Evolutionary conservation across 768 basidiomycete species (phyloP).

Genomic region (Chiua virens): DNA sequence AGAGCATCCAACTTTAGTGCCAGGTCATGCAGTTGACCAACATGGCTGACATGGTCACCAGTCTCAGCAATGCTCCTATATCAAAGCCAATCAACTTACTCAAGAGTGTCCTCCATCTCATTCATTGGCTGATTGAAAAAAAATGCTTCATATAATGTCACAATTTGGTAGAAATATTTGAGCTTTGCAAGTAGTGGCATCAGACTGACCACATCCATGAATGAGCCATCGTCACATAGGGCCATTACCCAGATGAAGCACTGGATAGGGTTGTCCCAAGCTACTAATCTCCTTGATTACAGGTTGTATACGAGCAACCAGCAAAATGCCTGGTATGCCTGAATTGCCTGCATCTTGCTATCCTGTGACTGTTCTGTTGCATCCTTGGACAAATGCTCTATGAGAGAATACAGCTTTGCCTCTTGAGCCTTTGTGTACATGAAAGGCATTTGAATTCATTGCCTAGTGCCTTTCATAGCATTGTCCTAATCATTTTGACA

Average conservation of each 20-base stretch:
- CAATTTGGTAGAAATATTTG: slow-evolving; percentile 1
- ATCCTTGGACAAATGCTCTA: no score
- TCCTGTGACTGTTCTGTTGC: no score
- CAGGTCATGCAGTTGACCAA: no score
- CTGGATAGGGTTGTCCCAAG: not conserved
- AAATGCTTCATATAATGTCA: not conserved
- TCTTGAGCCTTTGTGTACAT: not conserved
- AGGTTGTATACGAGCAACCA: not conserved
- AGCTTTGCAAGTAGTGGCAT: not conserved
- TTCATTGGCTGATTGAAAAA: not conserved
- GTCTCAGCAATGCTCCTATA: no score
- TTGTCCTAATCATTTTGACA: not conserved
- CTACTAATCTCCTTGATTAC: not conserved
- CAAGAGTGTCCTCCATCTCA: not conserved
- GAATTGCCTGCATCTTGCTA: no score
- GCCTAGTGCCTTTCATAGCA: not conserved
- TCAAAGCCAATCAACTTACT: no score
- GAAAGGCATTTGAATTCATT: not conserved
- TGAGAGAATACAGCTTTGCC: no score
- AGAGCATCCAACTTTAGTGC: no score
- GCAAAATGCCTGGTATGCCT: not conserved
- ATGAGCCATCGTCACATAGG: not conserved
- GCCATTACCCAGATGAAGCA: slow-evolving; percentile 4
- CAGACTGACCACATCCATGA: not conserved
- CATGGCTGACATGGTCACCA: no score